Evolutionary conservation across 805 yeast genomes (phyloP).

Genomic region (Kazachstania taianensis): DNA sequence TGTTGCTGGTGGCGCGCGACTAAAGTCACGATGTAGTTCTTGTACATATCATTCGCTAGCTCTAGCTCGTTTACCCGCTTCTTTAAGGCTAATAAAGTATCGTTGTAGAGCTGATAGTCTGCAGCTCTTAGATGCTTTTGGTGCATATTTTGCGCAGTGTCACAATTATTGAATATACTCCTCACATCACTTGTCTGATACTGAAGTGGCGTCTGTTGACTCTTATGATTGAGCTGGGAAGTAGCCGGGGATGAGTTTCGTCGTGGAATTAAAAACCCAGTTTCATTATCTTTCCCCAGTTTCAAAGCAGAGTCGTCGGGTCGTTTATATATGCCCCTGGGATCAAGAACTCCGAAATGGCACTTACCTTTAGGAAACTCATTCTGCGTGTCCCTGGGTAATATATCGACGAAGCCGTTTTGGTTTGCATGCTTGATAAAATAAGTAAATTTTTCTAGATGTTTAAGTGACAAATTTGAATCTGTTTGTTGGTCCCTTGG

Average conservation of each 20-base stretch:
- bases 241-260: not conserved
- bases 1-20: constrained; percentile 34
- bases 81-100: constrained; percentile 20
- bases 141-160: not conserved
- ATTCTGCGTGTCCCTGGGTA: constrained; percentile 3
- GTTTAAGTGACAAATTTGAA: not conserved
- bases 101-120: not conserved
- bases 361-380: too few species aligned
- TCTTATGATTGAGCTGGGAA: too few species aligned
- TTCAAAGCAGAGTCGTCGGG: not conserved
- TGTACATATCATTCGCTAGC: constrained; percentile 77
- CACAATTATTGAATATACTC: not conserved
- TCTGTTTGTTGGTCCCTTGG: not conserved
- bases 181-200: not conserved
- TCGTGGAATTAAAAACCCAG: too few species aligned
- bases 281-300: too few species aligned
- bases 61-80: constrained; percentile 83
- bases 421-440: constrained; percentile 2
- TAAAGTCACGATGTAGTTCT: constrained; percentile 69
- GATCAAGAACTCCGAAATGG: too few species aligned
- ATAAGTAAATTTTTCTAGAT: too few species aligned
- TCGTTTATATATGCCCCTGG: too few species aligned
- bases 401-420: constrained; percentile 4
- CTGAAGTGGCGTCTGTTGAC: not conserved
- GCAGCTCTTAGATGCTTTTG: not conserved